Evolutionary conservation across 1,284 basidiomycete genomes (phyloP), one percentile per base, ranked within the genome.

Genomic region (Moesziomyces globuligerus): DNA sequence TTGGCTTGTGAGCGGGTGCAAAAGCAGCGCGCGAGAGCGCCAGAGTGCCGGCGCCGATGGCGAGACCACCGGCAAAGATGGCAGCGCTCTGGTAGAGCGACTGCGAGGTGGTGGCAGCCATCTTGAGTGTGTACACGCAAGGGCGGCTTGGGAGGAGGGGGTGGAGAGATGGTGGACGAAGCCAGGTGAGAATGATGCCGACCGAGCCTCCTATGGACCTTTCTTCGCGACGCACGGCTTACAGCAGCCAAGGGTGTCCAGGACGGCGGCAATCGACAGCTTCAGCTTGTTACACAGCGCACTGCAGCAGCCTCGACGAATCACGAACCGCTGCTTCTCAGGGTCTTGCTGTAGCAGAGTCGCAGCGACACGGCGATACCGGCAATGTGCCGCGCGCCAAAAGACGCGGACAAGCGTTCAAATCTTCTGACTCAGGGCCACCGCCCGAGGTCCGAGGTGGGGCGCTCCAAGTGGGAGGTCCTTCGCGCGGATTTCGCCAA

Each of bases 11-110:
- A 46, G 75, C 74, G 32, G 77, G 77, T 10, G 75, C 59, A 49
- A 79, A 70, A 28, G 74, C 59, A 25, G 60, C 55, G 23, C 77
- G 60, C 52, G 64, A 70, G 50, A 79, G 74, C 4, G 75, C 75
- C 38, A 75, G 53, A n/a, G 72, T 75, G 39, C 74, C 74, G 7
- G 76, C 77, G 46, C 77, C 77, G 40, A 78, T 68, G 36, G 77
- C 77, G 42, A 79, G 72, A 54, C 77, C 77, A 58, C 77, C 77
- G 23, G 77, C 77, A 40, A 79, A 79, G 64, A 76, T 74, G 62
- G 72, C 74, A 18, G 74, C 74, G 69, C 62, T 72, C 54, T 67
- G 64, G 38, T 72, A 72, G 62, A 72, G 64, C 58, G 69, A 62
- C 62, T 67, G 69, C 49, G 61, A 64, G 32, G 61, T 57, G 7